Evolutionary conservation across 768 basidiomycete species (phyloP), one percentile per base, ranked within the genome.

Genomic region (Leccinum olivaceopallidum): DNA sequence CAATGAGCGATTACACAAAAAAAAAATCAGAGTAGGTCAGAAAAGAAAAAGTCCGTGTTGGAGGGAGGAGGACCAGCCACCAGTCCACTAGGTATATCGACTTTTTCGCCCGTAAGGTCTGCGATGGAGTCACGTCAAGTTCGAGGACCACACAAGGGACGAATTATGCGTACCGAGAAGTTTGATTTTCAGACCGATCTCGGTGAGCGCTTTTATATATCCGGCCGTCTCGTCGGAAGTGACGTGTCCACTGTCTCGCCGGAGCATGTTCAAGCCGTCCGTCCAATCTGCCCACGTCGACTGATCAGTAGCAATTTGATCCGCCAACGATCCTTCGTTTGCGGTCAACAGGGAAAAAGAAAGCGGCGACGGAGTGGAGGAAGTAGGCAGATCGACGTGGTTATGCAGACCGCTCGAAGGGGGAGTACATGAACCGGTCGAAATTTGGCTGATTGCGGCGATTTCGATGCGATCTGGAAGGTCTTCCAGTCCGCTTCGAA

Each of bases 281-380:
- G 92, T 92, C 94, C 94, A 96, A 75, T 96, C 94, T 16, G 92
- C 89, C 89, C 91, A 95, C 18, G 88, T 79, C 18, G 87, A 85
- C 56, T 84, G 82, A 72, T 94, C 86, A 30, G 87, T 85, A 4
- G 92, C 90, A 65, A 92, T 86, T 60, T 88, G 83, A 70, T 93
- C 90, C 5, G 89, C 91, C 59, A 93, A 70, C 2, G 88, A 86
- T 20, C 84, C 86, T 65, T 89, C 89, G 66, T 82, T 85, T 7
- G 84, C 79, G 59, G 83, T 87, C 55, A 92, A 73, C 54, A 95
- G 75, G 9, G 90, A 89, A 73, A 94, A 94, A 4, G 90, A 90
- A 24, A 91, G 78, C 0, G 86, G 85, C 0, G 89, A 89, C 2
- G 87, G 77, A 0, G 77, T 71, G n/a, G 79, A 72, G n/a, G 81